These are phyloP conservation scores for Colletotrichum sp. DNA, from an alignment of 2,329 filamentous ascomycete genomes.

Conservation along the genomic window DNA sequence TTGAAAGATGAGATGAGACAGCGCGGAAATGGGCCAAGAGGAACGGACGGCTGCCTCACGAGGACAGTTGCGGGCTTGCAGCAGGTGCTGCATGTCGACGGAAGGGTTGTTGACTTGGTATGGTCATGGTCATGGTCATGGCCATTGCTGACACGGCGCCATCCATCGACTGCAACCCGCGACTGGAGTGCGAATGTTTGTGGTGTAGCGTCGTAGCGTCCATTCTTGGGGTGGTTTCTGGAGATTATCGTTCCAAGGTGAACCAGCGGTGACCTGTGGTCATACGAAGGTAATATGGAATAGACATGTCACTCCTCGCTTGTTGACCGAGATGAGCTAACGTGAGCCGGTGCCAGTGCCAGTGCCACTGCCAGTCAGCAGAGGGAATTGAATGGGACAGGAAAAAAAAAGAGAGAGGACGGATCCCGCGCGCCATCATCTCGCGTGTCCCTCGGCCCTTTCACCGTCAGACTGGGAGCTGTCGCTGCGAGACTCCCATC, in stretches of 20 bases:
- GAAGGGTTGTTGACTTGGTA: not conserved
- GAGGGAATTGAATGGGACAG: not conserved
- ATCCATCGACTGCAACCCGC: not conserved
- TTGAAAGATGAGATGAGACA: slow-evolving; percentile 15
- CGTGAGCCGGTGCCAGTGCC: not conserved
- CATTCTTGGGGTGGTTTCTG: not conserved
- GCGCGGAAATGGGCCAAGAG: slow-evolving; percentile 4
- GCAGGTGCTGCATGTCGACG: not conserved
- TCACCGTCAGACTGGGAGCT: not conserved
- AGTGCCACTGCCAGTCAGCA: not conserved
- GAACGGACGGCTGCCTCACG: slow-evolving; percentile 9
- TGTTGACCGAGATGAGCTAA: not conserved
- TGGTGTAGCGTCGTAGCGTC: not conserved
- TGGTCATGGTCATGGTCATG: not conserved
- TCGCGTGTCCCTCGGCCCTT: not conserved
- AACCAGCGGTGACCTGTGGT: slow-evolving; percentile 19
- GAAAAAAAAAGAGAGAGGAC: not conserved
- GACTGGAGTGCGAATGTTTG: not conserved
- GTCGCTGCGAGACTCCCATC: not conserved
- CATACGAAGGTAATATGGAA: not conserved
- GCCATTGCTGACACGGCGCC: not conserved
- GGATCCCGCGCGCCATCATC: slow-evolving; percentile 16
- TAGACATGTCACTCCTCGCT: slow-evolving; percentile 7
- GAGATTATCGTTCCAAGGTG: not conserved
- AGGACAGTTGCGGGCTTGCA: not conserved